phyloP scores from a whole-genome alignment of 345 rosid genomes.

The Salix dunnii region DNA sequence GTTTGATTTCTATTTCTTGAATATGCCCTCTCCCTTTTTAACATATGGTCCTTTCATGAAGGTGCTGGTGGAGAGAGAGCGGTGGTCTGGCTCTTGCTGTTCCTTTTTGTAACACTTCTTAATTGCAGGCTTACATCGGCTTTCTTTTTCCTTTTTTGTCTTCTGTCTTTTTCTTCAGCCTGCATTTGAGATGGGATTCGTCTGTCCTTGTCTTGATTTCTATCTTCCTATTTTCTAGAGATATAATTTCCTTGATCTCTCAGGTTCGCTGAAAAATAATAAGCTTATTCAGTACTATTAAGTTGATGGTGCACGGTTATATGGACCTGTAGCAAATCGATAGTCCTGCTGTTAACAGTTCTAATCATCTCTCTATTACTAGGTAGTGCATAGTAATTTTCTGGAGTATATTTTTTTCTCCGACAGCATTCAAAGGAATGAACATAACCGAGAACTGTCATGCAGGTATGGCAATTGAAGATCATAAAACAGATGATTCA shows the following conservation, averaged over 20 bases:
- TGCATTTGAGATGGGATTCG: too few species aligned
- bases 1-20: neutral
- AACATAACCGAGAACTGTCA: conserved; percentile 6
- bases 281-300: neutral
- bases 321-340: conserved; percentile 1
- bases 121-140: neutral
- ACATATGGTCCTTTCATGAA: neutral
- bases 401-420: conserved; percentile 25
- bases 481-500: neutral
- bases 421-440: conserved; percentile 10
- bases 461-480: conserved; percentile 19
- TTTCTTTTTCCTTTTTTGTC: too few species aligned
- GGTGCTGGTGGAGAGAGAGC: neutral
- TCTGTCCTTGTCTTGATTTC: too few species aligned
- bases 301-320: neutral
- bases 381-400: conserved; percentile 28
- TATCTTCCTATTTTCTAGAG: too few species aligned
- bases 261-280: too few species aligned
- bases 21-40: neutral
- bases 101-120: neutral
- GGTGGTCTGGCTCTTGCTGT: neutral
- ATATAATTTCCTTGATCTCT: too few species aligned
- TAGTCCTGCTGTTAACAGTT: conserved; percentile 5
- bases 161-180: too few species aligned
- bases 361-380: conserved; percentile 14